These are phyloP conservation scores for Corymbia calophylla DNA, from an alignment of 441 rosid species.

Conservation along the genomic window DNA sequence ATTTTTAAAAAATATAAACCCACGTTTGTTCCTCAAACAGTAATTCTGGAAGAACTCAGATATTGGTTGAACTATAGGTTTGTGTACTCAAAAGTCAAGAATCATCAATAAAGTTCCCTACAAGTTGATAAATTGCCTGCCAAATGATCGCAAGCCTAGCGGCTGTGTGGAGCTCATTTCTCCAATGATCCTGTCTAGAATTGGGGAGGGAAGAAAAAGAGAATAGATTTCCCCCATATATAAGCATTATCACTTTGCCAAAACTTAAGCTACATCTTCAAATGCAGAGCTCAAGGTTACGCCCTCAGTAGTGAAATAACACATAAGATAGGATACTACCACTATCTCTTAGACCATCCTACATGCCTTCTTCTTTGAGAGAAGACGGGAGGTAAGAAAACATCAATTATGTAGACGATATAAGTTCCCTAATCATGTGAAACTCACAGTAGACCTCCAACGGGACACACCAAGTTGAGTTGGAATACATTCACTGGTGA, in stretches of 20 bases:
- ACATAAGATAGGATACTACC: not conserved
- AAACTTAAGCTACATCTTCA: not conserved
- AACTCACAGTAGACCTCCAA: not conserved
- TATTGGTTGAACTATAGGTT: not conserved
- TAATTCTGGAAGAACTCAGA: not conserved
- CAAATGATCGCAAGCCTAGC: not conserved
- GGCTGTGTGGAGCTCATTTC: not conserved
- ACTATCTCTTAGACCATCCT: not conserved
- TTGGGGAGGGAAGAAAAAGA: not conserved
- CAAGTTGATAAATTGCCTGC: not conserved
- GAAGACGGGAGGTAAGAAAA: not conserved
- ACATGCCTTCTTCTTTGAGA: not conserved
- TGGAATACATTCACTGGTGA: not conserved
- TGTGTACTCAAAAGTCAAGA: not conserved
- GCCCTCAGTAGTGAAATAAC: not conserved
- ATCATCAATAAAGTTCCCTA: not conserved
- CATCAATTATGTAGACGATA: not conserved
- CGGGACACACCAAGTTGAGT: not conserved
- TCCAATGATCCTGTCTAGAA: not conserved
- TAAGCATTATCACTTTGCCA: not conserved
- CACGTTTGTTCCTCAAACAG: not conserved
- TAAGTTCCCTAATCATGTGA: not conserved
- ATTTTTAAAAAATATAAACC: not conserved
- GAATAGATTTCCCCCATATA: not conserved
- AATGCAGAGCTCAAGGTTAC: not conserved